Base-by-base conservation (phyloP, 805 yeast genomes). In the Teunomyces tritomae region DNA sequence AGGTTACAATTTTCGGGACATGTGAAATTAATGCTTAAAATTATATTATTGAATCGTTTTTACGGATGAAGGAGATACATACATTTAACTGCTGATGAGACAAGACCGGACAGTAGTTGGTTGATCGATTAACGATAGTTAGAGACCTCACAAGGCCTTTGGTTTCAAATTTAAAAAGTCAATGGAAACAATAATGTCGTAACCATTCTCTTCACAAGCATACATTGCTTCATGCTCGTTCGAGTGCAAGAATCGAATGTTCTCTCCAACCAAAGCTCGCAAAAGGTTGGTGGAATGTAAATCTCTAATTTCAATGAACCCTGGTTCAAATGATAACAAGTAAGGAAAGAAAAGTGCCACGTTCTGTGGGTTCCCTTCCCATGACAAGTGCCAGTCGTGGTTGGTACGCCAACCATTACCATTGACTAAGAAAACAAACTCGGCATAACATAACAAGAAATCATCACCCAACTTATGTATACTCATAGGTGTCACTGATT, bases 291-390 rank as follows among this genome's bases (percentile, higher is more conserved):
- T 90, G 13, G 88, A 82, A 57, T 90, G 96, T 60, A 91, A 89
- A 57, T 90, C 89, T 49, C 99, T 78, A 41, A 94, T 87, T 70
- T 94, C 99, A 63, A 94, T 89, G 58, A 94, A 90, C 49, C 82
- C 85, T 14, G 84, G 80, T 62, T 92, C 98, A 69, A 94, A 94
- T 4, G 97, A 94, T 44, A 94, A 70, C 46, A 94, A 73, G 62
- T 90, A 92, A 3, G 99, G 99, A 69, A 91, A 92, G 79, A 96
- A 89, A 40, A 94, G 76, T 13, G 97, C 95, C 65, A 94, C 89
- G 51, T 85, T 83, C 60, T 87, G 94, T 5, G 99, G 98, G 44
- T 84, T 80, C 32, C 98, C 97, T 69, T 94, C 98, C 99, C 99
- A 94, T 62, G 87, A 84, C 45, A 94, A 85, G 54, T 91, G 86